Base-by-base conservation (phyloP, 495 filamentous ascomycete species). In the Talaromyces borbonicus region DNA sequence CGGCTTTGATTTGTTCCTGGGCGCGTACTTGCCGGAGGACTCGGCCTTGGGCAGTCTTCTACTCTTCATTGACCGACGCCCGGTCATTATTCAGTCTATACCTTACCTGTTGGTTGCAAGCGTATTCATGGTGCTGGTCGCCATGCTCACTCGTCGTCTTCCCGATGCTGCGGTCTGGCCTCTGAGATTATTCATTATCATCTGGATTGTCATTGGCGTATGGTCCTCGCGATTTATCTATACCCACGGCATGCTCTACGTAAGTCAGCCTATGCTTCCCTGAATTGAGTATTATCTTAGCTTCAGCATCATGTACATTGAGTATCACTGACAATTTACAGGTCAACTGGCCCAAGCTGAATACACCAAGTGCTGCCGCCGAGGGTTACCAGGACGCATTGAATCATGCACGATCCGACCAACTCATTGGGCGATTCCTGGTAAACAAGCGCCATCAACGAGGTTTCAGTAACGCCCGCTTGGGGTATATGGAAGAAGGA, bases 301-400 rank as follows among this genome's bases (percentile, higher is more conserved):
- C 25, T 32, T 38, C n/a, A n/a, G n/a, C n/a, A n/a, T n/a, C n/a
- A n/a, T n/a, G n/a, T n/a, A n/a, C n/a, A n/a, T n/a, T n/a, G n/a
- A n/a, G n/a, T n/a, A n/a, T n/a, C n/a, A n/a, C 43, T 47, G 40
- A 30, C 6, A 26, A 27, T 16, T 29, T n/a, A n/a, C 36, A 95
- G 88, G 88, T 98, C 23, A 93, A 90, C 64, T 98, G 92, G 92
- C 92, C 92, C 14, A 95, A 92, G 58, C 76, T 98, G 4, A 94
- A 92, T 52, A 86, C 86, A 5, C 81, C 87, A 6, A 75, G 82
- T 3, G 90, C 79, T 64, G 90, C 85, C 1, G 75, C 76, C 1
- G 93, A 98, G 59, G 86, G 88, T 8, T 92, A 89, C 53, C 83
- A 90, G 50, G 90, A 97, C 57, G 83, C 88, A 19, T 75, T 95